phyloP scores from a whole-genome alignment of 192 early-diverging fungal genomes.

The Coemansia sp. region DNA sequence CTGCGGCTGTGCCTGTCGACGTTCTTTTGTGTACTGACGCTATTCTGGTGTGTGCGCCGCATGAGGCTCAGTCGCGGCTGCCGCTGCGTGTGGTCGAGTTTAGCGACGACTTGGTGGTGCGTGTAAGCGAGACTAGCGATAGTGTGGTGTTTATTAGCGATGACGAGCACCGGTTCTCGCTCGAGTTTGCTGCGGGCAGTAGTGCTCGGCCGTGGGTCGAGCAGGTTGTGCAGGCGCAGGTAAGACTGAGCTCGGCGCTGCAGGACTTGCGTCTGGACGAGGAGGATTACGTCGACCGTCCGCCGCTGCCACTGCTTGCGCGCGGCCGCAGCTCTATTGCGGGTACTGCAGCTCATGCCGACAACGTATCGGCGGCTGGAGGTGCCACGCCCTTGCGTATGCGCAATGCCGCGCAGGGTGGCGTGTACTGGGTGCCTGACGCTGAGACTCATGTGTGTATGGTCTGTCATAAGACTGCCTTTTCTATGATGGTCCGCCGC shows the following conservation, averaged over 20 bases:
- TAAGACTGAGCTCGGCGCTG: slow-evolving; percentile 14
- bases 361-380: background rate
- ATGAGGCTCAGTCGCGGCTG: background rate
- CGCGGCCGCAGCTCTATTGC: slow-evolving; percentile 50
- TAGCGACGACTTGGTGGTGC: slow-evolving; percentile 26
- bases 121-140: slow-evolving; percentile 9
- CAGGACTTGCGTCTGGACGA: slow-evolving; percentile 53
- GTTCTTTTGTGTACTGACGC: slow-evolving; percentile 46
- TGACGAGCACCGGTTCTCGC: slow-evolving; percentile 8
- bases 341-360: slow-evolving; percentile 7
- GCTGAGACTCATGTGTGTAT: slow-evolving; percentile 47
- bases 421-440: slow-evolving; percentile 54
- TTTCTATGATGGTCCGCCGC: slow-evolving; percentile 55
- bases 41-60: slow-evolving; percentile 23
- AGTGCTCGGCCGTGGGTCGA: slow-evolving; percentile 37
- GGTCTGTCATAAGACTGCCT: slow-evolving; percentile 52
- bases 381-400: background rate
- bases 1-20: background rate
- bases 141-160: slow-evolving; percentile 5
- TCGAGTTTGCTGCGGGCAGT: slow-evolving; percentile 17
- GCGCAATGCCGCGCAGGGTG: slow-evolving; percentile 25
- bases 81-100: slow-evolving; percentile 40
- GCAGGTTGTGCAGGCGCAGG: slow-evolving; percentile 21
- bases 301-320: slow-evolving; percentile 29
- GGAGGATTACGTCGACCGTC: slow-evolving; percentile 47